These are phyloP conservation scores for Scheffersomyces ergatensis DNA, from an alignment of 805 yeast species.

Conservation along the genomic window DNA sequence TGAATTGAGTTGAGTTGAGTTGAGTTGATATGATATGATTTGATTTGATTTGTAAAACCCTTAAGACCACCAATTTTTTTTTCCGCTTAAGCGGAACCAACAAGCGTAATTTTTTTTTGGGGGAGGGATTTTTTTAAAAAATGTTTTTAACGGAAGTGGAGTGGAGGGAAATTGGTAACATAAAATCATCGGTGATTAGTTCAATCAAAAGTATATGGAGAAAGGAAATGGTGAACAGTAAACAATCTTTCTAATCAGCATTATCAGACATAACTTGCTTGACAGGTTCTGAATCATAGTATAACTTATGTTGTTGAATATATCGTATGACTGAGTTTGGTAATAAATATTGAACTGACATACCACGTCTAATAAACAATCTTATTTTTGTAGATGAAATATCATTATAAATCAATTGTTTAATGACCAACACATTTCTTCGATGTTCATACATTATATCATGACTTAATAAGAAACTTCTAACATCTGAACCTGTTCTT, in stretches of 20 bases:
- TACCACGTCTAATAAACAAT: constrained; percentile 86
- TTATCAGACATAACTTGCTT: constrained; percentile 64
- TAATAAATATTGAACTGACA: constrained; percentile 92
- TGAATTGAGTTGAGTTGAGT: no score
- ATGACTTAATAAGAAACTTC: constrained; percentile 86
- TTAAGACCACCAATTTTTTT: no score
- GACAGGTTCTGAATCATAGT: constrained; percentile 90
- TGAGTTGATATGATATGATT: no score
- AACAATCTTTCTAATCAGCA: constrained; percentile 15
- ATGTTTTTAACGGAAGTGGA: no score
- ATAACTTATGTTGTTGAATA: constrained; percentile 87
- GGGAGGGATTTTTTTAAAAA: no score
- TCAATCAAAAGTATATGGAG: no score
- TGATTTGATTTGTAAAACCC: no score
- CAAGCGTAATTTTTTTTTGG: no score
- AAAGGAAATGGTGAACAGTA: no score
- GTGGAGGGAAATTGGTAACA: no score
- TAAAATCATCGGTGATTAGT: no score
- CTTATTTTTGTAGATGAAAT: constrained; percentile 94
- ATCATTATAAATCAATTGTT: constrained; percentile 94
- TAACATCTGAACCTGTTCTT: constrained; percentile 93
- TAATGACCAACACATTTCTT: constrained; percentile 87
- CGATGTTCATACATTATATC: constrained; percentile 98
- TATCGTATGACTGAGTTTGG: constrained; percentile 95
- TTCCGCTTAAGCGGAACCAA: no score